Conservation (phyloP, 2,329 filamentous ascomycete genomes). For the Aspergillus ibericus region DNA sequence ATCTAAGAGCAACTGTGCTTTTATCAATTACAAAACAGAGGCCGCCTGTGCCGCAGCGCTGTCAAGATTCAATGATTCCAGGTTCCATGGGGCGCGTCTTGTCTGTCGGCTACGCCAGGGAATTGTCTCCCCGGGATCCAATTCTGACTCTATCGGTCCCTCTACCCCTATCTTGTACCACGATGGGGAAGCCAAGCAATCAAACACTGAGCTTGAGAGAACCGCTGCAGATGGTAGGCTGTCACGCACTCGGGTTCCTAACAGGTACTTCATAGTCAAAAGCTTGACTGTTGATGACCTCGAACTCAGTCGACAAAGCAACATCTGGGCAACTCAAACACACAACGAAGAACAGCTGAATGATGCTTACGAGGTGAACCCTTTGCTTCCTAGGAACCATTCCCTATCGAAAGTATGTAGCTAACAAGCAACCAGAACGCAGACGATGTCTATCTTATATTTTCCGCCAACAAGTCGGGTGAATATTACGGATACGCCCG, state of each 20-base stretch:
- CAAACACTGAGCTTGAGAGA: conserved; percentile 9
- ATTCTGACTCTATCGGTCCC: conserved; percentile 28
- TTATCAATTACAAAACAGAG: conserved; percentile 91
- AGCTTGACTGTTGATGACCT: conserved; percentile 89
- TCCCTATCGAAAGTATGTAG: not conserved
- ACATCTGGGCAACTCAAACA: conserved; percentile 90
- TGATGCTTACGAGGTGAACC: conserved; percentile 71
- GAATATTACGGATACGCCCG: conserved; percentile 95
- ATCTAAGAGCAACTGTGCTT: conserved; percentile 95
- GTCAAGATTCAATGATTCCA: conserved; percentile 83
- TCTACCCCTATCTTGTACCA: conserved; percentile 54
- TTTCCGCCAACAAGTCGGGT: conserved; percentile 95
- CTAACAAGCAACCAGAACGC: conserved; percentile 55
- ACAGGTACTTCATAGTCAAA: conserved; percentile 90
- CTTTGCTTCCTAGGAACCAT: not conserved
- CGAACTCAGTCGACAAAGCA: conserved; percentile 81
- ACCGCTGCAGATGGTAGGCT: conserved; percentile 3
- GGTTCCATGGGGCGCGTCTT: conserved; percentile 79
- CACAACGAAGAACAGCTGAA: conserved; percentile 89
- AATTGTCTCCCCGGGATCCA: conserved; percentile 42
- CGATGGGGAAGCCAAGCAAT: conserved; percentile 20
- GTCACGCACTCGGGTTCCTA: conserved; percentile 50
- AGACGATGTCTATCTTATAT: conserved; percentile 86
- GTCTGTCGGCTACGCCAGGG: conserved; percentile 76
- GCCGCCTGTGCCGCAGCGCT: conserved; percentile 73